phyloP scores from a whole-genome alignment of 495 filamentous ascomycete genomes.

The Margaritispora aquatica region DNA sequence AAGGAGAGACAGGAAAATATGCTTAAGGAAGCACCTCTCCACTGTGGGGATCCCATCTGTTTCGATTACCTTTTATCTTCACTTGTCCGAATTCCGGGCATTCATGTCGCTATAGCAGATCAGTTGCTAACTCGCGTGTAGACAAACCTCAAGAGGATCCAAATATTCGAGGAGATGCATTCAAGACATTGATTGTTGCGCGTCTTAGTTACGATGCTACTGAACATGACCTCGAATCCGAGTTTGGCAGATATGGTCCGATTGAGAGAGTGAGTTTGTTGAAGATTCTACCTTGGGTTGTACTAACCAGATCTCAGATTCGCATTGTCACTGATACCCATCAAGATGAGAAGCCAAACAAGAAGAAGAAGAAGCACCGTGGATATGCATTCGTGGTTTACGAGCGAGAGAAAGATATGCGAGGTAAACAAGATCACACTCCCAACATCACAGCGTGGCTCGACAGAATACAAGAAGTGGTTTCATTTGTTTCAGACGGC shows the following conservation, averaged over 20 bases:
- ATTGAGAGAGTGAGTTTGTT: conserved; percentile 69
- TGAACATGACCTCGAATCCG: conserved; percentile 83
- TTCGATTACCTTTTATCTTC: conserved; percentile 15
- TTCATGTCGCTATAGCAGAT: conserved; percentile 1
- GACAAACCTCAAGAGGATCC: conserved; percentile 70
- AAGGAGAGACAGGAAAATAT: conserved; percentile 56
- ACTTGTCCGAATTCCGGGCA: conserved; percentile 14
- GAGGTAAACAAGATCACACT: conserved; percentile 63
- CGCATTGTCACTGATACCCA: conserved; percentile 70
- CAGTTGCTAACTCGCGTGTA: conserved; percentile 28
- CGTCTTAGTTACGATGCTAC: conserved; percentile 84
- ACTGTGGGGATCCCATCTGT: conserved; percentile 51
- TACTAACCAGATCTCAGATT: conserved; percentile 50
- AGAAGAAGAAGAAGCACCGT: conserved; percentile 74
- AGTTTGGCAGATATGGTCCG: conserved; percentile 91
- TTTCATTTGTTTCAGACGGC: conserved; percentile 38
- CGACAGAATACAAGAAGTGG: conserved; percentile 29
- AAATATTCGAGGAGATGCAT: conserved; percentile 86
- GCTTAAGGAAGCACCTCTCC: conserved; percentile 56
- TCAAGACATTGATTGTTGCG: conserved; percentile 89
- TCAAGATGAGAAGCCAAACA: conserved; percentile 62
- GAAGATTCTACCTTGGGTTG: conserved; percentile 6
- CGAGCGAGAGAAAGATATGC: conserved; percentile 98
- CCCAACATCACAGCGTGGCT: conserved; percentile 31
- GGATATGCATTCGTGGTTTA: conserved; percentile 98